Evolutionary conservation across 2,329 filamentous ascomycete genomes (phyloP).

Genomic region (Beauveria rudraprayagi): DNA sequence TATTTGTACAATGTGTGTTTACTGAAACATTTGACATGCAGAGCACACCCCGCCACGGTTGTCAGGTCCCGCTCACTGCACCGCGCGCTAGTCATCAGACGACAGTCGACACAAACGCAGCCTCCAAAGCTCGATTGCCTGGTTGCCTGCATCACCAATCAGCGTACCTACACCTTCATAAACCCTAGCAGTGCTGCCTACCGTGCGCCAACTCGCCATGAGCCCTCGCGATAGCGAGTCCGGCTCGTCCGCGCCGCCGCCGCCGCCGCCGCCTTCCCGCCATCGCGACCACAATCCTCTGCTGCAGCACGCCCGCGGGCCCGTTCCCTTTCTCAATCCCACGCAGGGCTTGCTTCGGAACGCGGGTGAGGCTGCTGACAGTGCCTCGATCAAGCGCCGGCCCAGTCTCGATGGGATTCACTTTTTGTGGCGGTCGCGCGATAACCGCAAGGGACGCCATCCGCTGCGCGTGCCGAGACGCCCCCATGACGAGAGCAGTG

Average conservation of each 20-base stretch:
- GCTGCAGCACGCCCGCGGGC: background rate
- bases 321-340: background rate
- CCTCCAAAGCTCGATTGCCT: too few relatives aligned
- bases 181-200: background rate
- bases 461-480: background rate
- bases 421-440: constrained; percentile 7
- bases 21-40: too few relatives aligned
- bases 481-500: background rate
- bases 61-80: too few relatives aligned
- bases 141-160: too few relatives aligned
- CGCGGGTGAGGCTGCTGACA: background rate
- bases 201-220: background rate
- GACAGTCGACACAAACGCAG: too few relatives aligned
- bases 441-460: constrained; percentile 11
- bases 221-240: background rate
- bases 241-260: background rate
- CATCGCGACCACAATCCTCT: background rate
- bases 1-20: too few relatives aligned
- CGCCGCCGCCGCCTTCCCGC: background rate
- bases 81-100: too few relatives aligned
- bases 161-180: too few relatives aligned
- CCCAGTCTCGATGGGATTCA: background rate
- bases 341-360: background rate
- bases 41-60: too few relatives aligned
- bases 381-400: background rate